These are phyloP conservation scores for Carnegiea gigantea DNA, from an alignment of 179 eudicot genomes.

Conservation along the genomic window DNA sequence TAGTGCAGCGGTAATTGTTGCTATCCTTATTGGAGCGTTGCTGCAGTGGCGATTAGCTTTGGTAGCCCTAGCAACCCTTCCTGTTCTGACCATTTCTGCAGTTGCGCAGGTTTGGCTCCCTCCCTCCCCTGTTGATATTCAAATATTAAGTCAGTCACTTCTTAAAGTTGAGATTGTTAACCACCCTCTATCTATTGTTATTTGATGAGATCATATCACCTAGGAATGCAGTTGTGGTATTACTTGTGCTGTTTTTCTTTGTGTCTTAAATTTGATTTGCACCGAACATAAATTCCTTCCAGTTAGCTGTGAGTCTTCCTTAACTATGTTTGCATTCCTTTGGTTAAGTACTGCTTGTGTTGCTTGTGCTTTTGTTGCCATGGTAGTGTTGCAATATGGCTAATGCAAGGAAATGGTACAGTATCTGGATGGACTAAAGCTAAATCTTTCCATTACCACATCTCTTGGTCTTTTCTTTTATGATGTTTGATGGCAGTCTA, in stretches of 20 bases:
- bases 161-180: background rate
- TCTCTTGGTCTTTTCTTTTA: background rate
- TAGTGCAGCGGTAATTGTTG: slow-evolving; percentile 87
- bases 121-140: background rate
- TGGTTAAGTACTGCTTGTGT: background rate
- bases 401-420: background rate
- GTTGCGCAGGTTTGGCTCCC: slow-evolving; percentile 78
- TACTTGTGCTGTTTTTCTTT: background rate
- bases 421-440: background rate
- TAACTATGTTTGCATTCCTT: background rate
- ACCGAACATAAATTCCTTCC: background rate
- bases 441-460: background rate
- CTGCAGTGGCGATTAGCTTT: slow-evolving; percentile 90
- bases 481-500: background rate
- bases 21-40: slow-evolving; percentile 84
- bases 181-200: background rate
- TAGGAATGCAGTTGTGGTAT: background rate
- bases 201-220: background rate
- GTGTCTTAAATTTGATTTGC: background rate
- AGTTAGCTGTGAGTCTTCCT: no score
- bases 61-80: slow-evolving; percentile 89
- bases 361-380: background rate
- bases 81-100: slow-evolving; percentile 83
- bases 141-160: background rate
- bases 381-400: background rate